A percentile compares a stretch with the other conserved stretches of the same genome.
These are phyloP conservation scores for Hypoxylon lienhwacheense DNA, from an alignment of 495 filamentous ascomycete genomes.

Conservation along the genomic window DNA sequence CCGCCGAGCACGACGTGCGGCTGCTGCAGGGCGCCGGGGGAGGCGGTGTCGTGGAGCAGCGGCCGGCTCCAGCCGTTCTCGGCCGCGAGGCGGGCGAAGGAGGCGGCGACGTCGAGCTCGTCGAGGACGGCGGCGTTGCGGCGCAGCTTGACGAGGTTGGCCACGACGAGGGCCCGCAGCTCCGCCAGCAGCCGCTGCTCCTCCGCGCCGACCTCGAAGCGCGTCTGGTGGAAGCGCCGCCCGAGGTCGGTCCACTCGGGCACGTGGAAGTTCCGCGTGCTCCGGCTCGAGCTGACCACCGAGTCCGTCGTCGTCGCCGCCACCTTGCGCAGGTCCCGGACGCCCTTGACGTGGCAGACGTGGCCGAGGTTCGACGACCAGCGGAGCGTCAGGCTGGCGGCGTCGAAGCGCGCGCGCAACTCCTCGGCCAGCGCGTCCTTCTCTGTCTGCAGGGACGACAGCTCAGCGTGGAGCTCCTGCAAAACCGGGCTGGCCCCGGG, in stretches of 20 bases:
- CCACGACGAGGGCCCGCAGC: slow-evolving; percentile 73
- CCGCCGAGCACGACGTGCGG: slow-evolving; percentile 67
- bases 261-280: slow-evolving; percentile 80
- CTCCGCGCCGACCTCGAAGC: slow-evolving; percentile 74
- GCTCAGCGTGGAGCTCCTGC: slow-evolving; percentile 63
- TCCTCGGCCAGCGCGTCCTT: slow-evolving; percentile 61
- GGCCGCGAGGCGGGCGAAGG: slow-evolving; percentile 74
- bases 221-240: slow-evolving; percentile 67
- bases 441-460: slow-evolving; percentile 59
- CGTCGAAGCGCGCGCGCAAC: slow-evolving; percentile 56
- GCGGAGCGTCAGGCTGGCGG: slow-evolving; percentile 68
- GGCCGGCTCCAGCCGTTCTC: slow-evolving; percentile 76
- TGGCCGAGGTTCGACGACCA: slow-evolving; percentile 86
- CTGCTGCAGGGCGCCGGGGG: too few relatives aligned
- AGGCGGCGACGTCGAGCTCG: slow-evolving; percentile 85
- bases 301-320: slow-evolving; percentile 42
- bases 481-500: slow-evolving; percentile 67
- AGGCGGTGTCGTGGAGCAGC: slow-evolving; percentile 54
- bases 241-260: slow-evolving; percentile 84
- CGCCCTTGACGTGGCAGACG: slow-evolving; percentile 84
- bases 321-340: slow-evolving; percentile 59
- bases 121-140: slow-evolving; percentile 88
- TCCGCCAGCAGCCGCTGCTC: slow-evolving; percentile 72
- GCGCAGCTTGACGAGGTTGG: slow-evolving; percentile 77
- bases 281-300: slow-evolving; percentile 70